Conservation (phyloP, 352 stramenopile species). For the Phytophthora pseudosyringae region DNA sequence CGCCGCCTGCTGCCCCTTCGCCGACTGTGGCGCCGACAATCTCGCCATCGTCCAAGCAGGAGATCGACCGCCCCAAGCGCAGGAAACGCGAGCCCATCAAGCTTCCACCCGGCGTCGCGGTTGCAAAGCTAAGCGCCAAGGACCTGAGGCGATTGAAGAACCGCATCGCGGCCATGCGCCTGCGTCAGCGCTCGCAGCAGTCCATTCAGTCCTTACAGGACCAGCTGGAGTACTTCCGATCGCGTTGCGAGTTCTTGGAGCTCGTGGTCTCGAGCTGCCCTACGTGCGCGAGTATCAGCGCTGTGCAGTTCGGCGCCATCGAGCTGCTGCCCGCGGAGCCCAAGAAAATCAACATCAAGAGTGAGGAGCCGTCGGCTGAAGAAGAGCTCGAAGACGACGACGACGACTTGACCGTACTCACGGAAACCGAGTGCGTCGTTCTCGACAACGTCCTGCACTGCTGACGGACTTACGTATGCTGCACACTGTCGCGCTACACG, state of each 20-base stretch:
- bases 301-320: constrained; percentile 19
- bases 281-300: constrained; percentile 30
- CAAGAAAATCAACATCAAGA: constrained; percentile 6
- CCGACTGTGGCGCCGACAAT: background rate
- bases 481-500: background rate
- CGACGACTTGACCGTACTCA: constrained; percentile 20
- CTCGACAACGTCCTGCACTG: constrained; percentile 32
- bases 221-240: constrained; percentile 40
- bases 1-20: background rate
- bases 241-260: constrained; percentile 49
- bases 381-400: constrained; percentile 9
- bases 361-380: constrained; percentile 4
- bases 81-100: constrained; percentile 62
- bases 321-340: constrained; percentile 15
- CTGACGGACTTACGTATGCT: constrained; percentile 1
- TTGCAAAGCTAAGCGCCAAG: constrained; percentile 40
- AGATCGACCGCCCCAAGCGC: constrained; percentile 25
- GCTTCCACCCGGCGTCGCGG: constrained; percentile 41
- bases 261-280: constrained; percentile 30
- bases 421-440: constrained; percentile 37
- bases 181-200: constrained; percentile 61
- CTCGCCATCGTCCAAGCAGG: constrained; percentile 15
- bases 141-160: constrained; percentile 67
- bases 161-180: constrained; percentile 48
- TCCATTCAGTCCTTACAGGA: constrained; percentile 47